Evolutionary conservation across 2,329 filamentous ascomycete genomes (phyloP).

Genomic region (Nemania sp.): DNA sequence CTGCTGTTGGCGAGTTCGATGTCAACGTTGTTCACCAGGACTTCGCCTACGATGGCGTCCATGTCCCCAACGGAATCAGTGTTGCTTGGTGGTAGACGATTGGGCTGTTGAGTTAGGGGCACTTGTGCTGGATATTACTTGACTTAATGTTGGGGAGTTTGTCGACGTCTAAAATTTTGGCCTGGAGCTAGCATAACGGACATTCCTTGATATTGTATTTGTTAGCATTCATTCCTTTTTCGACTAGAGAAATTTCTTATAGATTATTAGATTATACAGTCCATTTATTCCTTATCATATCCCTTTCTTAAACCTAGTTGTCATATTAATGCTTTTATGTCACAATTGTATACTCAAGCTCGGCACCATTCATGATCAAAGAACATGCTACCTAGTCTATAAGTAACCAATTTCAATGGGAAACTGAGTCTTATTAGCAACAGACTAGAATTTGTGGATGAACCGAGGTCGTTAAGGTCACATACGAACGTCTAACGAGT

Average conservation of each 20-base stretch:
- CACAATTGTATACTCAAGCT: too few relatives aligned
- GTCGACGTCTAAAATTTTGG: background rate
- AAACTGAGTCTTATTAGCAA: too few relatives aligned
- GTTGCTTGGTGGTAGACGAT: slow-evolving; percentile 39
- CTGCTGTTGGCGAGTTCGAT: slow-evolving; percentile 43
- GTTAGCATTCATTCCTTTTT: slow-evolving; percentile 9
- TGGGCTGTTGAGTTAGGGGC: background rate
- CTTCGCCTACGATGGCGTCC: slow-evolving; percentile 36
- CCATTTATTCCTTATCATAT: too few relatives aligned
- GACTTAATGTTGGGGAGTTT: background rate
- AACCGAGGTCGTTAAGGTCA: too few relatives aligned
- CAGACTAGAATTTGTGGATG: too few relatives aligned
- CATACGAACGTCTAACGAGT: too few relatives aligned
- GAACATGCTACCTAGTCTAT: too few relatives aligned
- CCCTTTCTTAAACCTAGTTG: too few relatives aligned
- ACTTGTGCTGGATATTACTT: background rate
- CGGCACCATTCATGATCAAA: too few relatives aligned
- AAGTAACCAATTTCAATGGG: too few relatives aligned
- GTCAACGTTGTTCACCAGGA: slow-evolving; percentile 44
- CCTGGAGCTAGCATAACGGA: background rate
- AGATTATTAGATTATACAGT: too few relatives aligned
- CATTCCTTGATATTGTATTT: slow-evolving; percentile 8
- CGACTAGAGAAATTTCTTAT: background rate
- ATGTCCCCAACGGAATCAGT: slow-evolving; percentile 46
- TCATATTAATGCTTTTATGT: too few relatives aligned